phyloP scores from a whole-genome alignment of 495 filamentous ascomycete species.

The Halenospora varia region DNA sequence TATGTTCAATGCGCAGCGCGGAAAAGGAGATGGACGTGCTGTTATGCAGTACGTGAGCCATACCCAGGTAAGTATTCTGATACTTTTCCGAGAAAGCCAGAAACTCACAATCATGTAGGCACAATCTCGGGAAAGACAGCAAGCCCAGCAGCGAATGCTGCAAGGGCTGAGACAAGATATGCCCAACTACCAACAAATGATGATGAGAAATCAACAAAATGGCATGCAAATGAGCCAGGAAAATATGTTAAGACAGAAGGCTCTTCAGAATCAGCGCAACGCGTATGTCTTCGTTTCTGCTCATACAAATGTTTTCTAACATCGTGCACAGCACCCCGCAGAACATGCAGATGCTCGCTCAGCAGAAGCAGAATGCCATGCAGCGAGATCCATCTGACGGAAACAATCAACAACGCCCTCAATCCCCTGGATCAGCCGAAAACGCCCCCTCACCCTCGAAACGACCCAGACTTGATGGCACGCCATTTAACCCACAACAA shows the following conservation, averaged over 20 bases:
- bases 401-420: slow-evolving; percentile 75
- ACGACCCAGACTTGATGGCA: slow-evolving; percentile 78
- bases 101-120: slow-evolving; percentile 38
- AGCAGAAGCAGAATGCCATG: slow-evolving; percentile 67
- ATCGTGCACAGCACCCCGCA: slow-evolving; percentile 42
- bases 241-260: slow-evolving; percentile 62
- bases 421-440: slow-evolving; percentile 76
- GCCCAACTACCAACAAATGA: slow-evolving; percentile 40
- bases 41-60: slow-evolving; percentile 71
- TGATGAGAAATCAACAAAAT: slow-evolving; percentile 55
- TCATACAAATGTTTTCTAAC: slow-evolving; percentile 18
- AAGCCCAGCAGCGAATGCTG: slow-evolving; percentile 64
- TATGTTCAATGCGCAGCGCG: slow-evolving; percentile 75
- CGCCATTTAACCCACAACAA: slow-evolving; percentile 59
- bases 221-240: slow-evolving; percentile 41
- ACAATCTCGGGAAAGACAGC: slow-evolving; percentile 62
- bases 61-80: slow-evolving; percentile 63
- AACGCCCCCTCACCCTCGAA: slow-evolving; percentile 93
- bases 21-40: slow-evolving; percentile 32
- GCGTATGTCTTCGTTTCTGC: slow-evolving; percentile 47
- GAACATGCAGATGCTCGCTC: slow-evolving; percentile 16
- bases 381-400: slow-evolving; percentile 81
- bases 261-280: slow-evolving; percentile 73
- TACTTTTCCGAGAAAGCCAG: background rate
- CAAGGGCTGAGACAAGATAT: slow-evolving; percentile 58